Base-by-base conservation (phyloP, 2,329 filamentous ascomycete species). In the Beauveria caledonica region DNA sequence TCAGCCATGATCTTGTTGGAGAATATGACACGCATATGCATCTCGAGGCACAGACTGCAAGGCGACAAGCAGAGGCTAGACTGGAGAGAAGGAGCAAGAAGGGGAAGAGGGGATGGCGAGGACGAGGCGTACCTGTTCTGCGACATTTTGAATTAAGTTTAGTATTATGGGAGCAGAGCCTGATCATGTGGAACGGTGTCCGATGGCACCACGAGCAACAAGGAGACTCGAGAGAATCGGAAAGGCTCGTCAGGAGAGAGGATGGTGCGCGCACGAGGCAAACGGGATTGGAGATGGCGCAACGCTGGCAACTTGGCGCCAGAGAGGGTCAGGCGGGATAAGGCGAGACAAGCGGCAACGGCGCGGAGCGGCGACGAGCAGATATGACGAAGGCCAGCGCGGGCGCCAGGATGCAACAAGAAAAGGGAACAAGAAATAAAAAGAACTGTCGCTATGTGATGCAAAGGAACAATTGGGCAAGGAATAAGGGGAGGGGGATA, bases 111-210 rank as follows among this genome's bases (percentile, higher is more conserved):
- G 33, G 45, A 17, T n/a, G 8, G 46, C n/a, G 29, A 33, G 27
- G 40, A 52, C 19, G 56, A 23, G 21, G 48, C 61, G 46, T 63
- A 63, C 61, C 58, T 60, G 51, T 63, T 63, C 44, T 63, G 62
- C 48, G 62, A 63, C 62, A 63, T 63, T 40, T 36, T 63, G 49
- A 49, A 59, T 50, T 58, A 58, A 25, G 36, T 58, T 58, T 58
- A 58, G 55, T 27, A 58, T 58, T 58, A 58, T 50, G 55, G 23
- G 19, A 57, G 54, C 54, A 33, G 19, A 36, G 8, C 29, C 29
- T 19, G 23, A 52, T 50, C 49, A 53, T 53, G 57, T 53, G 23
- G 29, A 33, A 25, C 11, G 21, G 29, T 49, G 54, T 40, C 54
- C 21, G 27, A 40, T 27, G 27, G 29, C 29, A 45, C 21, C 15